A percentile compares a stretch with the other conserved stretches of the same genome.
Evolutionary conservation across 75 land plant species (phyloP).

Genomic region (Picea sitchensis): DNA sequence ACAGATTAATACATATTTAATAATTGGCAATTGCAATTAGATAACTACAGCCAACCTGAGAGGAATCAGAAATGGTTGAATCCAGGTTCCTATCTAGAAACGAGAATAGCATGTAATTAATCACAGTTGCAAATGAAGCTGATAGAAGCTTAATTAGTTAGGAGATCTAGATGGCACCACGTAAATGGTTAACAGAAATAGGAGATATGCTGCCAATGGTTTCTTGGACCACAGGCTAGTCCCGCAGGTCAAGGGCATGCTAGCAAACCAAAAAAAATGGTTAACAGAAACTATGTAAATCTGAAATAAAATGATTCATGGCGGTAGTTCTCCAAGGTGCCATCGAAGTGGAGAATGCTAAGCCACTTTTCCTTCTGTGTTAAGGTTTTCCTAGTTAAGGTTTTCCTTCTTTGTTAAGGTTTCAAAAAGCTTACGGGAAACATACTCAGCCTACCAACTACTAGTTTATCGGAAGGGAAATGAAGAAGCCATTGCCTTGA

Average conservation of each 20-base stretch:
- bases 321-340: too few relatives aligned
- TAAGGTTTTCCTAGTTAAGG: not conserved
- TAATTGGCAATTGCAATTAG: not conserved
- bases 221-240: too few relatives aligned
- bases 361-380: not conserved
- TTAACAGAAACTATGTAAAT: slow-evolving; percentile 2
- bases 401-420: not conserved
- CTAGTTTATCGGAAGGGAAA: not conserved
- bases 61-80: not conserved
- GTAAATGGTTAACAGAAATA: too few relatives aligned
- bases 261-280: not conserved
- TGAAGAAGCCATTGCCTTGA: not conserved
- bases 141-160: not conserved
- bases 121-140: not conserved
- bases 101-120: not conserved
- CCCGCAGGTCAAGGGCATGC: too few relatives aligned
- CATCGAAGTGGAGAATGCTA: too few relatives aligned
- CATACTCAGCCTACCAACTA: not conserved
- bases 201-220: not conserved
- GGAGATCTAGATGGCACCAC: too few relatives aligned
- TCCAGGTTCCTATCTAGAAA: not conserved
- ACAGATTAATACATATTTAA: not conserved
- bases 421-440: not conserved
- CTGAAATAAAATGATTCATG: not conserved
- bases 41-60: not conserved